Conservation (phyloP, 2,329 filamentous ascomycete species). For the Neocatenulostroma microsporum region DNA sequence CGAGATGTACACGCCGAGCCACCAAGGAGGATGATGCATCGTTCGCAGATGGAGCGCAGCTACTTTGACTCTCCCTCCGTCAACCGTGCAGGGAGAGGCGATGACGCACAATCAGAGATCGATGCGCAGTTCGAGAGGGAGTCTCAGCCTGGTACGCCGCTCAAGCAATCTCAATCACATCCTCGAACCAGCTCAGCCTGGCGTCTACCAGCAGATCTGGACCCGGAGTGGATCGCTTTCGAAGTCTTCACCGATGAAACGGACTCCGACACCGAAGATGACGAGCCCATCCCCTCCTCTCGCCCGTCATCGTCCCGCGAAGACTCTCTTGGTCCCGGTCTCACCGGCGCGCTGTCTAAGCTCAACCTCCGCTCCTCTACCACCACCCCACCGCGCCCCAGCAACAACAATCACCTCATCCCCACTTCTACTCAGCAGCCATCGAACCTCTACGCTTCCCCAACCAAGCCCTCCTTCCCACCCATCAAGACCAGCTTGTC, state of each 20-base stretch:
- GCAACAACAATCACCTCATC: conserved; percentile 31
- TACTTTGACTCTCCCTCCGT: conserved; percentile 7
- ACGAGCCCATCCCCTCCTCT: conserved; percentile 10
- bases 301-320: conserved; percentile 14
- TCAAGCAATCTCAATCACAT: neutral
- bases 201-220: conserved; percentile 64
- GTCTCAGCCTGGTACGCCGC: conserved; percentile 23
- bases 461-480: conserved; percentile 22
- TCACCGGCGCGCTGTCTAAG: conserved; percentile 39
- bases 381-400: conserved; percentile 5
- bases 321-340: conserved; percentile 34
- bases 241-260: conserved; percentile 68
- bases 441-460: conserved; percentile 22
- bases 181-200: conserved; percentile 34
- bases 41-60: conserved; percentile 12
- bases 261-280: conserved; percentile 43
- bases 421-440: conserved; percentile 10
- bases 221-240: conserved; percentile 85
- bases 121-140: conserved; percentile 40
- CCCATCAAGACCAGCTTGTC: conserved; percentile 62
- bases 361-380: conserved; percentile 33
- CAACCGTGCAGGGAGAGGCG: conserved; percentile 13
- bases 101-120: conserved; percentile 37
- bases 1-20: conserved; percentile 58
- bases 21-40: conserved; percentile 51